Evolutionary conservation across 2,329 filamentous ascomycete species (phyloP), one percentile per base, ranked within the genome.

Genomic region (Ilyonectria destructans): DNA sequence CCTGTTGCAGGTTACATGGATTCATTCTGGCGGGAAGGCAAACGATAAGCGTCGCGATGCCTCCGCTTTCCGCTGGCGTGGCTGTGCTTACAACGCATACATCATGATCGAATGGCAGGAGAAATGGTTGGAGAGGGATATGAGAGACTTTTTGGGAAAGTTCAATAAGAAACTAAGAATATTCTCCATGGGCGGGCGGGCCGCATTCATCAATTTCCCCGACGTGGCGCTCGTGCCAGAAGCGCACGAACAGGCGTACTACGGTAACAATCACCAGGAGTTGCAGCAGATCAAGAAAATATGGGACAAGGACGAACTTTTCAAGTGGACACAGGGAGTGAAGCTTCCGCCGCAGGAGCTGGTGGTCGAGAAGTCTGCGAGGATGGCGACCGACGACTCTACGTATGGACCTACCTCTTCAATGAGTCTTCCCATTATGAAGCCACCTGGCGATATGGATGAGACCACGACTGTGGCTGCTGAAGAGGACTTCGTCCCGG

Each of bases 41-140:
- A 62, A 19, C 9, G 45, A 61, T 1, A 59, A 23, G 45, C 19
- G 3, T 13, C 10, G 19, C 7, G 45, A 48, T 3, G 45, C 19
- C 0, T 78, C 78, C 0, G 79, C 80, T 0, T 82, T 76, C 56
- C 69, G 58, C 7, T 82, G 80, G 80, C 77, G 79, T 3, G 68
- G 59, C 0, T 60, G 69, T 0, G 54, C 68, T 0, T 81, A 74
- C 31, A 75, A 81, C 46, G 60, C 69, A 0, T 80, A 82, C 26
- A 61, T 82, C 21, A 75, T 70, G 71, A 51, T 81, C 3, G 58
- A 73, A 26, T 81, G 77, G 74, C 62, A 68, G 17, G 78, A 80
- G 0, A 80, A 81, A 57, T 80, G 70, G 66, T 9, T 82, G 8
- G 79, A 80, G 64, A 49, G 43, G 12, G 71, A 79, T 35, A 79